Conservation (phyloP, 2,329 filamentous ascomycete genomes). For the Verticillium alfalfae region DNA sequence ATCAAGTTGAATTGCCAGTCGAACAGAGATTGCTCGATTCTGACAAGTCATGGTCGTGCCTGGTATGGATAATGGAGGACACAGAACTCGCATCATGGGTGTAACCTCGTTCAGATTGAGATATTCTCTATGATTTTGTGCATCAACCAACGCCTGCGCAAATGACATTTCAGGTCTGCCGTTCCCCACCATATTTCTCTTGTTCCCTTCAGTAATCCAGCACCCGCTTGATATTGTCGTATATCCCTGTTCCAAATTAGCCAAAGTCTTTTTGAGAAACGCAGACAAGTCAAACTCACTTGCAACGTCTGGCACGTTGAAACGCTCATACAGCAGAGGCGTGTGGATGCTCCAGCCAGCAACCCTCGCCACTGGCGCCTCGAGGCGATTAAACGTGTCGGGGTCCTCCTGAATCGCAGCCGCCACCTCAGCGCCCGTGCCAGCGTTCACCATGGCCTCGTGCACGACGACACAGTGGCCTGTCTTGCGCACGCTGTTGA, state of each 20-base stretch:
- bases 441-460: slow-evolving; percentile 86
- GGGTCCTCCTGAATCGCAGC: slow-evolving; percentile 77
- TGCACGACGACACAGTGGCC: slow-evolving; percentile 84
- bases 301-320: slow-evolving; percentile 78
- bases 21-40: too few relatives aligned
- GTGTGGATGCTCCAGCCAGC: slow-evolving; percentile 88
- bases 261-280: background rate
- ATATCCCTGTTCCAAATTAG: slow-evolving; percentile 51
- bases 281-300: slow-evolving; percentile 52
- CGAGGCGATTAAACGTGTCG: slow-evolving; percentile 71
- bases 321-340: slow-evolving; percentile 72
- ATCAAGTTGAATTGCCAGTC: too few relatives aligned
- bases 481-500: slow-evolving; percentile 81
- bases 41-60: too few relatives aligned
- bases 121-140: background rate
- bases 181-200: background rate
- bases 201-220: slow-evolving; percentile 50
- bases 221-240: slow-evolving; percentile 63
- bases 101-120: background rate
- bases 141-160: background rate
- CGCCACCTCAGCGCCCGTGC: slow-evolving; percentile 83
- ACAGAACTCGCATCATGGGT: too few relatives aligned
- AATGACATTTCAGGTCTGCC: background rate
- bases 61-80: too few relatives aligned
- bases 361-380: slow-evolving; percentile 79